Evolutionary conservation across 2,329 filamentous ascomycete genomes (phyloP).

Genomic region (Teratosphaeria viscida): DNA sequence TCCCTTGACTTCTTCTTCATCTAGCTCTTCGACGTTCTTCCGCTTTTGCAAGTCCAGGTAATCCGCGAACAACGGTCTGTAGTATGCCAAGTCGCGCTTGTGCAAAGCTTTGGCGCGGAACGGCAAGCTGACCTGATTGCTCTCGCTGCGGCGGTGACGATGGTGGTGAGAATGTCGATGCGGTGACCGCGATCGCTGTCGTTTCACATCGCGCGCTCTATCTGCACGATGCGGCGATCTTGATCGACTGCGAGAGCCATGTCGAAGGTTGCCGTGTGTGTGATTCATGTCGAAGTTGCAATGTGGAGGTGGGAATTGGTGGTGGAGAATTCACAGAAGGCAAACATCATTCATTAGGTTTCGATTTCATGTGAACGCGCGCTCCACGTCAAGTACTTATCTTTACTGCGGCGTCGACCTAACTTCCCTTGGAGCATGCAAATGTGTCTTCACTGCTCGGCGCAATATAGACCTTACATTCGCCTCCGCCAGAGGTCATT

Average conservation of each 20-base stretch:
- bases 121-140: constrained; percentile 9
- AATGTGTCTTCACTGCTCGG: background rate
- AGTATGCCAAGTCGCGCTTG: constrained; percentile 56
- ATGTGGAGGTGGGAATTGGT: background rate
- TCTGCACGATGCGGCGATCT: constrained; percentile 9
- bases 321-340: background rate
- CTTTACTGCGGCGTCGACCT: background rate
- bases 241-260: constrained; percentile 12
- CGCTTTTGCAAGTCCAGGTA: constrained; percentile 86
- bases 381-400: background rate
- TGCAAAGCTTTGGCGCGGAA: constrained; percentile 43
- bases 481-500: background rate
- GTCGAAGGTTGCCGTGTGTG: background rate
- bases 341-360: background rate
- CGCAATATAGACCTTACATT: background rate
- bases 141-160: background rate
- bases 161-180: constrained; percentile 9
- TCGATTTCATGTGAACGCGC: background rate
- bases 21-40: constrained; percentile 55
- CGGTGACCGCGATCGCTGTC: constrained; percentile 19
- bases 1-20: constrained; percentile 65
- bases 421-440: background rate
- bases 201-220: constrained; percentile 9
- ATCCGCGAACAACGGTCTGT: constrained; percentile 64
- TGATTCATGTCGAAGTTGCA: background rate